phyloP scores from a whole-genome alignment of 1,284 basidiomycete genomes.

The Anthracocystis panici-leucophaei region DNA sequence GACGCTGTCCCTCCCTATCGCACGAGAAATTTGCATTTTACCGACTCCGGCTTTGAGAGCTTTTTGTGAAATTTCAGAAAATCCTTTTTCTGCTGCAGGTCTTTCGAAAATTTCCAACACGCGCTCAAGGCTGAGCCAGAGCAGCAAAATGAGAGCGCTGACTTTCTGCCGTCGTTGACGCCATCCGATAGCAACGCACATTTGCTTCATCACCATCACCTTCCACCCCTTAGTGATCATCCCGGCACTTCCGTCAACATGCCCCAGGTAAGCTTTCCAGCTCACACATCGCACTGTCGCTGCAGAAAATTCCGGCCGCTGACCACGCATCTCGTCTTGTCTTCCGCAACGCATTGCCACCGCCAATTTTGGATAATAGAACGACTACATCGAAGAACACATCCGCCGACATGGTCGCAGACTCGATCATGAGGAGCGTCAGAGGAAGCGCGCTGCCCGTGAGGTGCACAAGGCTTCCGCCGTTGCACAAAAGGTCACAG shows the following conservation, averaged over 20 bases:
- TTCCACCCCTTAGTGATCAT: constrained; percentile 9
- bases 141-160: too few species aligned
- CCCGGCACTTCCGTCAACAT: constrained; percentile 27
- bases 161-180: neutral
- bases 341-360: constrained; percentile 6
- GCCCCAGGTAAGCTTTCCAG: constrained; percentile 43
- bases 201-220: constrained; percentile 8
- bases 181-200: constrained; percentile 1
- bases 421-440: constrained; percentile 69
- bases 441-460: constrained; percentile 90
- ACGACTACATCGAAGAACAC: constrained; percentile 72
- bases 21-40: too few species aligned
- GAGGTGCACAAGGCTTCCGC: constrained; percentile 88
- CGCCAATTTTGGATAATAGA: constrained; percentile 52
- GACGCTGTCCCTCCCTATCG: too few species aligned
- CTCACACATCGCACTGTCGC: neutral
- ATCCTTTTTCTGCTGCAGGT: too few species aligned
- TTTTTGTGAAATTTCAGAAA: too few species aligned
- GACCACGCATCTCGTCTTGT: neutral
- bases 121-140: too few species aligned
- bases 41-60: too few species aligned
- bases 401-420: constrained; percentile 68
- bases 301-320: neutral
- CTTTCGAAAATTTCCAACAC: constrained; percentile 19
- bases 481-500: constrained; percentile 91